Conservation (phyloP, 768 basidiomycete genomes). For the Sutorius australiensis region DNA sequence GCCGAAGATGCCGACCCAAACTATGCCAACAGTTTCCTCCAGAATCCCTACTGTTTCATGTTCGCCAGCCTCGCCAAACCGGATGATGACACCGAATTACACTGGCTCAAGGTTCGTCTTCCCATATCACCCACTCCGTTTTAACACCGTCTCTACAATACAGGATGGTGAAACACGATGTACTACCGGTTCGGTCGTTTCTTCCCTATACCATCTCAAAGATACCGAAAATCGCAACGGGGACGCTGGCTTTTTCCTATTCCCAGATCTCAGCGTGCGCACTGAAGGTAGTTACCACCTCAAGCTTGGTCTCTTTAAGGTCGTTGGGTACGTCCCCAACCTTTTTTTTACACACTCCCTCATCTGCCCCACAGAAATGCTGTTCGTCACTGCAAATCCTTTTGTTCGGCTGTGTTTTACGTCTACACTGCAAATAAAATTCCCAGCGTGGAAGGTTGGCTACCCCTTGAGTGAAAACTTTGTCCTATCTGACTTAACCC, state of each 20-base stretch:
- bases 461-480: too few relatives aligned
- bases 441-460: slow-evolving; percentile 89
- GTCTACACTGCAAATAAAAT: slow-evolving; percentile 97
- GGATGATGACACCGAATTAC: slow-evolving; percentile 84
- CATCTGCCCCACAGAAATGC: slow-evolving; percentile 50
- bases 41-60: slow-evolving; percentile 98
- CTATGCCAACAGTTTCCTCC: too few relatives aligned
- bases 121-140: neutral
- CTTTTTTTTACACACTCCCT: neutral
- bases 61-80: slow-evolving; percentile 87
- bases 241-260: slow-evolving; percentile 93
- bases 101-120: too few relatives aligned
- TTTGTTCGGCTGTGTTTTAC: slow-evolving; percentile 85
- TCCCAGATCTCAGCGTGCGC: slow-evolving; percentile 88
- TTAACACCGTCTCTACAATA: neutral
- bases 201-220: too few relatives aligned
- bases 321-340: slow-evolving; percentile 70
- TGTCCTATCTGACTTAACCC: too few relatives aligned
- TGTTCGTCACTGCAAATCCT: slow-evolving; percentile 87
- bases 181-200: slow-evolving; percentile 88
- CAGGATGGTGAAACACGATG: slow-evolving; percentile 88
- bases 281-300: slow-evolving; percentile 84
- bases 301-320: slow-evolving; percentile 80
- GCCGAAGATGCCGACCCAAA: slow-evolving; percentile 41
- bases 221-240: slow-evolving; percentile 52